Percentiles rank a stretch among this genome's conserved stretches.
phyloP scores from a whole-genome alignment of 176 grass and related monocot species.

The Hordeum vulgare region MorexV3_pseudomolecules_assembly NC_058519.1:536310869-536311368 shows the following conservation, averaged over 20 bases:
- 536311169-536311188: neutral
- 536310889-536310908: conserved; percentile 22
- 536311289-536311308: no score
- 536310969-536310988: conserved; percentile 60
- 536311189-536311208: neutral
- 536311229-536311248: neutral
- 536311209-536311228: neutral
- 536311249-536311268: neutral
- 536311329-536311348: no score
- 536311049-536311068: neutral
- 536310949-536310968: conserved; percentile 72
- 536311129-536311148: no score
- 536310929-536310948: conserved; percentile 55
- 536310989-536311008: conserved; percentile 47
- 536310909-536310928: conserved; percentile 16
- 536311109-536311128: neutral
- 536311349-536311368: no score
- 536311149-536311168: neutral
- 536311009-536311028: conserved; percentile 4
- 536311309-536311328: no score
- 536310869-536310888: conserved; percentile 32
- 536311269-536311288: neutral
- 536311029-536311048: neutral
- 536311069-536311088: conserved; percentile 15
- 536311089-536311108: neutral